Conservation (phyloP, 2,329 filamentous ascomycete species). For the Calonectria hongkongensis region DNA sequence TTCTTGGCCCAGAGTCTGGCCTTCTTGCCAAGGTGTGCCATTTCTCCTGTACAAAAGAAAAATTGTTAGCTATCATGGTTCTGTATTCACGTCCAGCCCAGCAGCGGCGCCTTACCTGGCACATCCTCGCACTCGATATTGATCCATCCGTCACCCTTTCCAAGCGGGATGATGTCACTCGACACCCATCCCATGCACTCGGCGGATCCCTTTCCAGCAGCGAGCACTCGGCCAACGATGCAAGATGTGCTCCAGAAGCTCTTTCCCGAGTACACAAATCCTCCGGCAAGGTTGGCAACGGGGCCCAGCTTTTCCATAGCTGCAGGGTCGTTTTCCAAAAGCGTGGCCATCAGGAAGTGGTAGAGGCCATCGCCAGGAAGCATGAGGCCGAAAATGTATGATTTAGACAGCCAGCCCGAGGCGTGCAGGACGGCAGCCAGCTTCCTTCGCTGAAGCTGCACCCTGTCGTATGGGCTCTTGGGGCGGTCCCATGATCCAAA, state of each 20-base stretch:
- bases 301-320: constrained; percentile 76
- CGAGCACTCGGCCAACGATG: constrained; percentile 78
- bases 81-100: too few relatives aligned
- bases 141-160: constrained; percentile 74
- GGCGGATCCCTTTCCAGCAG: constrained; percentile 75
- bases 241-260: constrained; percentile 83
- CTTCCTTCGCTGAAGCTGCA: constrained; percentile 69
- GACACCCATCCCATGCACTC: constrained; percentile 83
- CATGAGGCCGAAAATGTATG: constrained; percentile 79
- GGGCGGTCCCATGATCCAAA: constrained; percentile 66
- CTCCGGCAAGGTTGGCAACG: constrained; percentile 77
- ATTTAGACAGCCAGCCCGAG: constrained; percentile 80
- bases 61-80: constrained; percentile 38
- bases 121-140: constrained; percentile 74
- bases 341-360: constrained; percentile 79
- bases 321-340: constrained; percentile 78
- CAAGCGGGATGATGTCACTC: constrained; percentile 73
- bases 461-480: constrained; percentile 56
- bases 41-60: constrained; percentile 63
- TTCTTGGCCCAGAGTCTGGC: constrained; percentile 78
- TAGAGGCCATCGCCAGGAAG: constrained; percentile 78
- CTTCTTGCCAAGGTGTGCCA: constrained; percentile 70
- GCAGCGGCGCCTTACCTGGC: constrained; percentile 61
- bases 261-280: constrained; percentile 77
- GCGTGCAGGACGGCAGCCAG: constrained; percentile 75